Base-by-base conservation (phyloP, 257 asterid genomes). In the Plantago major region DNA sequence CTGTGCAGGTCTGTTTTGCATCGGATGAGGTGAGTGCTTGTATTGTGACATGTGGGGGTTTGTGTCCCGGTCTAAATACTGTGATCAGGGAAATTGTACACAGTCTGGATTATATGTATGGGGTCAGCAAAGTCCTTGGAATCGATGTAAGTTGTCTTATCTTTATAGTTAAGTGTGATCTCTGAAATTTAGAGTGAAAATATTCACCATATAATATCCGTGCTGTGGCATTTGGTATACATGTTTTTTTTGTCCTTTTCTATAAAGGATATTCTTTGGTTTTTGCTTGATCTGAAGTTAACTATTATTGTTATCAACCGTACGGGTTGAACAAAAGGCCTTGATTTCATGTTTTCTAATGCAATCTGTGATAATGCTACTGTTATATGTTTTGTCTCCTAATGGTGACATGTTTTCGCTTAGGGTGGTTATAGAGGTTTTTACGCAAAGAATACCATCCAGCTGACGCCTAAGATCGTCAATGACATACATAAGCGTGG, bases 381-480 rank as follows among this genome's bases (percentile, higher is more conserved):
- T 58, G 67, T 42, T 7, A 14, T 37, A 46, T 60, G 30, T 52
- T 22, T 22, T 17, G 38, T 64, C 71, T 61, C 66, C 46, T 65
- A 65, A 72, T 67, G 67, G 54, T 60, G 46, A 43, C 57, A 69
- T 69, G 61, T 66, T 56, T 65, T 62, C 50, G 71, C 63, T 60
- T 70, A 92, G 99, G 99, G 97, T 76, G 99, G 99, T 68, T 92
- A 92, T 67, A 77, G 91, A 79, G 97, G 99, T 46, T 92, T 92
- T 69, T 92, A 92, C 73, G 64, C 99, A 13, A 89, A 84, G 67
- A 92, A 89, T 67, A 86, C 96, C 62, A 75, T 84, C 46, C 63
- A 60, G 28, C 74, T 92, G 81, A 89, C 96, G 1, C 96, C 97
- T 11, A 92, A 83, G 84, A 28, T 59, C 62, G 88, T 81, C n/a